phyloP scores from a whole-genome alignment of 176 grass and related monocot species.

The Poa annua region DNA sequence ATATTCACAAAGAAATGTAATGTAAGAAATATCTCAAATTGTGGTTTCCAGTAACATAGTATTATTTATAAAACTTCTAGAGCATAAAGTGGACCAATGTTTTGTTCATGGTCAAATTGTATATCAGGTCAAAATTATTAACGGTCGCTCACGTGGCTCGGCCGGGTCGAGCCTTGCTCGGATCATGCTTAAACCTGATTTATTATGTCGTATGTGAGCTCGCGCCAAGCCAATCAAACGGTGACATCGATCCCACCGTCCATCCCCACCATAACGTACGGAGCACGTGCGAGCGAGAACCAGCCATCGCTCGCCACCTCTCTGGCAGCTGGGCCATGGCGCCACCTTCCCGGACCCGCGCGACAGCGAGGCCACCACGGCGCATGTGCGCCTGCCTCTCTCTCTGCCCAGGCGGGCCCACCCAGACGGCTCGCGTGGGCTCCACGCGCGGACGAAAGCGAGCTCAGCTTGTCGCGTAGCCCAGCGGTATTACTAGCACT shows the following conservation, averaged over 20 bases:
- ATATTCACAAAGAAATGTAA: too few relatives aligned
- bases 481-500: not conserved
- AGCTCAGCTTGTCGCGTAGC: conserved; percentile 25
- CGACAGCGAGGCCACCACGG: conserved; percentile 8
- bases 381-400: conserved; percentile 25
- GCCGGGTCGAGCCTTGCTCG: too few relatives aligned
- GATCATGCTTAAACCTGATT: too few relatives aligned
- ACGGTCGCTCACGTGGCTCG: too few relatives aligned
- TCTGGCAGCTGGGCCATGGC: not conserved
- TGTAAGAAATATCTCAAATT: too few relatives aligned
- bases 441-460: not conserved
- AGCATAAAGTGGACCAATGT: too few relatives aligned
- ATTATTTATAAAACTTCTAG: too few relatives aligned
- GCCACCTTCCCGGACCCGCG: not conserved
- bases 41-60: too few relatives aligned
- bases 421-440: not conserved
- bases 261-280: not conserved
- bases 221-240: not conserved
- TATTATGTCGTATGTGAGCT: not conserved
- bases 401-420: not conserved
- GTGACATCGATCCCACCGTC: not conserved
- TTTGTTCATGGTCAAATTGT: too few relatives aligned
- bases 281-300: not conserved
- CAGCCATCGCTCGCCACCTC: not conserved
- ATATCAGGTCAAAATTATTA: too few relatives aligned